Evolutionary conservation across 305 asterid species (phyloP).

Genomic region (Fraxinus ornus): DNA sequence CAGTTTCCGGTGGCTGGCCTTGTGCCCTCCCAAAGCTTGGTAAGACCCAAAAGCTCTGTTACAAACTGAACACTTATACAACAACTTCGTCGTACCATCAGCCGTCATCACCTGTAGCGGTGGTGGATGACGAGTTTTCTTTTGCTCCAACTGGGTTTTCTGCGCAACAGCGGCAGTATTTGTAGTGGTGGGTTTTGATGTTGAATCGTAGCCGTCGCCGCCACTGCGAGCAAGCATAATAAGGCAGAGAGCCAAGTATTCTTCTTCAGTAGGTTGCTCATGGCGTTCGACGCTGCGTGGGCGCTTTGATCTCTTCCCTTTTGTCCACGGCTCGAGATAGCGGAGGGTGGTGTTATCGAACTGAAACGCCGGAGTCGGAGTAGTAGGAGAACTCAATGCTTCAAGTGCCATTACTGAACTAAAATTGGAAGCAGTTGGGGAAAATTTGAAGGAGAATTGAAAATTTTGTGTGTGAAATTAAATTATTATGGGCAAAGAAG

Average conservation of each 20-base stretch:
- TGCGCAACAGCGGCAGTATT: neutral
- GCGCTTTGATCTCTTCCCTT: slow-evolving; percentile 62
- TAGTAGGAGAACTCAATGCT: slow-evolving; percentile 52
- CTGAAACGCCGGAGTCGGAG: slow-evolving; percentile 34
- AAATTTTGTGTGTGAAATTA: neutral
- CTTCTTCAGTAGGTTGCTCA: slow-evolving; percentile 48
- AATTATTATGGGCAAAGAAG: neutral
- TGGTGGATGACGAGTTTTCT: slow-evolving; percentile 21
- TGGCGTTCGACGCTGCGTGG: slow-evolving; percentile 34
- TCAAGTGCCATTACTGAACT: slow-evolving; percentile 52
- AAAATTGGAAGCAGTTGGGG: neutral
- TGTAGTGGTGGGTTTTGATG: neutral
- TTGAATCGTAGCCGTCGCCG: neutral
- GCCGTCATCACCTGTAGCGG: slow-evolving; percentile 5
- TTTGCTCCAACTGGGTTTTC: neutral
- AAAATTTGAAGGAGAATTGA: neutral
- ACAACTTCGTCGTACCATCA: slow-evolving; percentile 15
- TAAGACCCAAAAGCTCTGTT: slow-evolving; percentile 55
- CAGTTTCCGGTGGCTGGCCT: slow-evolving; percentile 73
- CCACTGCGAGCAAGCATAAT: slow-evolving; percentile 70
- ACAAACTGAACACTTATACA: slow-evolving; percentile 60
- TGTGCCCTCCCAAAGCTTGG: slow-evolving; percentile 89
- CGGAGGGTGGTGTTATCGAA: slow-evolving; percentile 27
- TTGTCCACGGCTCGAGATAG: slow-evolving; percentile 43
- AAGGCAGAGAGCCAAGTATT: slow-evolving; percentile 66